phyloP scores from a whole-genome alignment of 2,329 filamentous ascomycete species.

The Blastomyces emzantsi region DNA sequence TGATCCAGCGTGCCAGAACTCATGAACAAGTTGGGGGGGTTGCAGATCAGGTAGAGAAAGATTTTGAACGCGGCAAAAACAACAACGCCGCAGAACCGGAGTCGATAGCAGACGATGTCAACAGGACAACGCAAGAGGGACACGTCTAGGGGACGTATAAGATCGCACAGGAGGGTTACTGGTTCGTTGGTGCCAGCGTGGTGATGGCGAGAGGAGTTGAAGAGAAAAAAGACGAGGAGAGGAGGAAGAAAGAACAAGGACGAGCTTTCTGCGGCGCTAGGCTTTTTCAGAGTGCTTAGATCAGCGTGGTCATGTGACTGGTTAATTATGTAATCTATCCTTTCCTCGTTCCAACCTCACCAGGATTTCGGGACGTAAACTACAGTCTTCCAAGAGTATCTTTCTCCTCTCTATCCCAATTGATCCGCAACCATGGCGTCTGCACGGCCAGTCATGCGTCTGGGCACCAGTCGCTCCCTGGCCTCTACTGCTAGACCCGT shows the following conservation, averaged over 20 bases:
- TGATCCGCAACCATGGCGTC: constrained; percentile 36
- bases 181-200: constrained; percentile 7
- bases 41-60: constrained; percentile 3
- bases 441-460: constrained; percentile 37
- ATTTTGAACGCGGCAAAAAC: constrained; percentile 10
- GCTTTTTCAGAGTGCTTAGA: constrained; percentile 15
- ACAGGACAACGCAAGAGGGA: too few species aligned
- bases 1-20: constrained; percentile 22
- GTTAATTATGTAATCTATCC: not conserved
- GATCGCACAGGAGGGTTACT: not conserved
- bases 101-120: not conserved
- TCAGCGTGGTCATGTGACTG: constrained; percentile 11
- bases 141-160: not conserved
- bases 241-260: constrained; percentile 15
- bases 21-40: constrained; percentile 11
- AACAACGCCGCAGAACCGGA: constrained; percentile 2
- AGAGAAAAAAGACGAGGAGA: constrained; percentile 19
- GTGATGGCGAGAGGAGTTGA: constrained; percentile 7
- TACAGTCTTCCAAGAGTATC: not conserved
- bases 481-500: constrained; percentile 28
- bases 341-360: not conserved
- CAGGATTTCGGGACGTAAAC: not conserved
- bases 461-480: constrained; percentile 34
- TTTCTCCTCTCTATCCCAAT: constrained; percentile 19
- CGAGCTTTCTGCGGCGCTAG: constrained; percentile 14